These are phyloP conservation scores for Penicillium sp. DNA, from an alignment of 2,329 filamentous ascomycete genomes.

Conservation along the genomic window DNA sequence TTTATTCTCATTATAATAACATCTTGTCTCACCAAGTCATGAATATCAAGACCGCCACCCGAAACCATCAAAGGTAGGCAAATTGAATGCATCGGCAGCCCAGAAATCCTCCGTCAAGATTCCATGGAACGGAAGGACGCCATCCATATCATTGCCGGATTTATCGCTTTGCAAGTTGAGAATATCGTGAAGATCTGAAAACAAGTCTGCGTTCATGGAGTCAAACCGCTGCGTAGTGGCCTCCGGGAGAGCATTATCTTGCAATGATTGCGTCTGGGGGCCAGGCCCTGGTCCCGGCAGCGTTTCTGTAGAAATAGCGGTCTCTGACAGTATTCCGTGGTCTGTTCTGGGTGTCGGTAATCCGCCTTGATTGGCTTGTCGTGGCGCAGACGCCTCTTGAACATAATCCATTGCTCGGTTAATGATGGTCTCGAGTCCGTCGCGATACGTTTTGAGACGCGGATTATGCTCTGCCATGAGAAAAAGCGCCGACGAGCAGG, in stretches of 20 bases:
- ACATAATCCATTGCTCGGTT: conserved; percentile 25
- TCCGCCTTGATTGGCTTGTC: not conserved
- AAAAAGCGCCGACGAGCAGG: conserved; percentile 26
- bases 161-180: conserved; percentile 1
- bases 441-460: conserved; percentile 25
- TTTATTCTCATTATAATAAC: not conserved
- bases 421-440: conserved; percentile 26
- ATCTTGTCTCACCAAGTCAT: too few relatives aligned
- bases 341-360: not conserved
- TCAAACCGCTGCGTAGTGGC: not conserved
- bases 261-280: not conserved
- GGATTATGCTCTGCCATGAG: conserved; percentile 30
- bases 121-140: not conserved
- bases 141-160: not conserved
- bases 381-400: conserved; percentile 5
- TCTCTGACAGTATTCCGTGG: not conserved
- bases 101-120: conserved; percentile 12
- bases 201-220: not conserved
- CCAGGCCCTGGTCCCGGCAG: not conserved
- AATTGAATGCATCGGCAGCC: conserved; percentile 7
- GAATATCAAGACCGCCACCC: not conserved
- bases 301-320: not conserved
- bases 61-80: conserved; percentile 5
- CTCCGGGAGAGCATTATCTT: not conserved
- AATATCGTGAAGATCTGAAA: conserved; percentile 2